Evolutionary conservation across 2,329 filamentous ascomycete species (phyloP), one percentile per base, ranked within the genome.

Genomic region (Penicillium sp.): DNA sequence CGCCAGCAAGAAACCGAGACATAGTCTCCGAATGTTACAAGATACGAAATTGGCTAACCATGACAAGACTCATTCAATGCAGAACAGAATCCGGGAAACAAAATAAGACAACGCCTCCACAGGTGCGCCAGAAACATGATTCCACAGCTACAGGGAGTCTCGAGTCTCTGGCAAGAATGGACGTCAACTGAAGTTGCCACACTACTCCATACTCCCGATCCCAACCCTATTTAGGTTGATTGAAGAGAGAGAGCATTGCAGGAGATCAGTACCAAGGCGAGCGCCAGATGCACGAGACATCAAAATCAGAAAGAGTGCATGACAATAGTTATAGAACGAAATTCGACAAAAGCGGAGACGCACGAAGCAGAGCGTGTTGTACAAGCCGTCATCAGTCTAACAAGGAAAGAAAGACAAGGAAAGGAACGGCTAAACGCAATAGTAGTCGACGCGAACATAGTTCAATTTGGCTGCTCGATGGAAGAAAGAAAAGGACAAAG

Each of bases 391-490:
- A 55, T 52, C 63, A 63, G 61, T 67, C 66, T 67, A 69, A 63
- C 64, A 69, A 63, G 46, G 42, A 47, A 22, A 51, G 43, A 47
- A 53, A 46, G 33, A 35, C 31, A 43, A 46, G 54, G 35, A 48
- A 42, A 47, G 26, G 49, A 60, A 64, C 67, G 65, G 65, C 64
- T 65, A 62, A 63, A 64, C 64, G 62, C 59, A 66, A 67, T 64
- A 55, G 68, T 66, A 64, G 69, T 69, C 63, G 65, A 64, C 66
- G 60, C 63, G 62, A 70, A 71, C 65, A 70, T 62, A 66, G 64
- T 73, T 72, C 70, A 67, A 72, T 72, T 71, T 69, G 65, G 67
- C 70, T 70, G 70, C 64, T 71, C 67, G 66, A 61, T 69, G 65
- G 63, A 54, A 66, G 61, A 47, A 50, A 46, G 57, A 31, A 53